phyloP scores from a whole-genome alignment of 768 basidiomycete species.

The Clavaria fumosa region DNA sequence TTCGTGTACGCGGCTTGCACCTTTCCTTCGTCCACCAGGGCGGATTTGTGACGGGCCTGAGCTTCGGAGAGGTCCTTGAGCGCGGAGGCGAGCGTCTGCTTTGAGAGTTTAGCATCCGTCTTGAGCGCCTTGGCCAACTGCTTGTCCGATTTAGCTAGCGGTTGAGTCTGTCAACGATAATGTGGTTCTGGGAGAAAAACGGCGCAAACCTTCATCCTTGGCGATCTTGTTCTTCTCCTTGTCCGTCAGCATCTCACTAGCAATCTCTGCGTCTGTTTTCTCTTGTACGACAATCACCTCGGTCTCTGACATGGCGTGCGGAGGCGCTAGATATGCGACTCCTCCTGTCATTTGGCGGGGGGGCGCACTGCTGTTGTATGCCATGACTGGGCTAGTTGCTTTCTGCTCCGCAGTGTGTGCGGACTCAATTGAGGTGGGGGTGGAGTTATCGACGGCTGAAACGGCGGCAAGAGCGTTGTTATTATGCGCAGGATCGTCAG shows the following conservation, averaged over 20 bases:
- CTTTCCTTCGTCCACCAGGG: constrained; percentile 50
- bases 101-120: constrained; percentile 53
- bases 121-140: constrained; percentile 55
- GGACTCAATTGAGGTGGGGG: no score
- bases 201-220: constrained; percentile 35
- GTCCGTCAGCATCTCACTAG: constrained; percentile 30
- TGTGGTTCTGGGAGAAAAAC: background rate
- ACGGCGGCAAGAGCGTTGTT: no score
- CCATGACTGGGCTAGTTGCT: no score
- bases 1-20: constrained; percentile 39
- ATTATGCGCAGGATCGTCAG: no score
- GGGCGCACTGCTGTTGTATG: no score
- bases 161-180: constrained; percentile 1
- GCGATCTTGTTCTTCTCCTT: constrained; percentile 36
- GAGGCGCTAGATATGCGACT: no score
- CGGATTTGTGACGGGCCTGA: constrained; percentile 54
- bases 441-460: no score
- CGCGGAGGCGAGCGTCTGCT: constrained; percentile 40
- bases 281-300: no score
- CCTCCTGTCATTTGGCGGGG: no score
- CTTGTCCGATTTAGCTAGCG: constrained; percentile 40
- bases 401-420: no score
- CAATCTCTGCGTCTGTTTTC: no score
- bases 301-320: no score
- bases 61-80: constrained; percentile 50